Base-by-base conservation (phyloP, 176 grass and related monocot species). In the Avena insularis region DNA sequence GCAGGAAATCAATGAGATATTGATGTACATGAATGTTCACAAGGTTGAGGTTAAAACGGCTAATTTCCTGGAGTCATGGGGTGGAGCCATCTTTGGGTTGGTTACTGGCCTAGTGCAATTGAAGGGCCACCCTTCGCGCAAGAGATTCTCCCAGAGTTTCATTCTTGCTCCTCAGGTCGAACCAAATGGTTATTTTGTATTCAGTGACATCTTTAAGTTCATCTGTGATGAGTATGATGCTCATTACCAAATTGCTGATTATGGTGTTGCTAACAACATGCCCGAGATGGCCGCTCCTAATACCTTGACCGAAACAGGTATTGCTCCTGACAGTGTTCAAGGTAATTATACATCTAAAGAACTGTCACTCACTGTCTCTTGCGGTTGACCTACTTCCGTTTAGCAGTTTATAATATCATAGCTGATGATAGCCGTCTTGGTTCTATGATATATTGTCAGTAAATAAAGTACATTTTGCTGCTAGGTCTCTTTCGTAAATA, bases 11-110 rank as follows among this genome's bases (percentile, higher is more conserved):
- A 87, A 98, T 83, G 60, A 84, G 59, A 91, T 95, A 54, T 74
- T 95, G 60, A 93, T 93, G 86, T 86, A 77, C 77, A 69, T 95
- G 64, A 92, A 92, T 87, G 73, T 98, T 63, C 82, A 82, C 49
- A 91, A 89, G 84, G 88, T 98, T 29, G 93, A 98, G 88, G 88
- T 98, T 71, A 98, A 89, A 82, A 93, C 93, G 40, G 96, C 93
- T 12, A 94, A 98, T 82, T 98, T 88, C 57, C 58, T 95, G 63
- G 85, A 93, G 48, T 95, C 96, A 53, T 95, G 85, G 79, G 75
- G 45, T 76, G 88, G 69, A 1, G 81, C 93, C 0, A 77, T 98
- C 56, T 75, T 83, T 71, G 82, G 93, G 75, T 51, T 95, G 91
- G 96, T 95, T 84, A 93, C 96, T 74, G 96, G 96, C 67, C 85